Percentiles rank a stretch among this genome's conserved stretches.
Conservation (phyloP, 1,139 yeast species). For the Pichia sp. region DNA sequence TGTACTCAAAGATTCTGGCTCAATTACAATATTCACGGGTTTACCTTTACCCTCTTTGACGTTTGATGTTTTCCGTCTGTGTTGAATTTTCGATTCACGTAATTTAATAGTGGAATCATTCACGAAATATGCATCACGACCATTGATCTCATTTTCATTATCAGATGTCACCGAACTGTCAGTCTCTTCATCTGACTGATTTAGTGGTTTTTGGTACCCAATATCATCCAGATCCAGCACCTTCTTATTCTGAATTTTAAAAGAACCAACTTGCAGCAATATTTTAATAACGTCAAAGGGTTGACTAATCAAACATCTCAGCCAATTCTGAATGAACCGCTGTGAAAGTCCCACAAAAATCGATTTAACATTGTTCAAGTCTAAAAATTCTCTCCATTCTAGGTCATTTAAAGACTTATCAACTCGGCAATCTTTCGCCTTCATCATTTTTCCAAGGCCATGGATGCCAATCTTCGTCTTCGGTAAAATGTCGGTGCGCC, state of each 20-base stretch:
- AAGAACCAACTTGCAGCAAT: conserved; percentile 68
- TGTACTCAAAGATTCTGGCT: conserved; percentile 59
- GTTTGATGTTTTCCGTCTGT: conserved; percentile 9
- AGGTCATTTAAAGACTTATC: conserved; percentile 33
- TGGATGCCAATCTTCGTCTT: conserved; percentile 12
- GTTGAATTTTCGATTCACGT: conserved; percentile 3
- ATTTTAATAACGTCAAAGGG: conserved; percentile 84
- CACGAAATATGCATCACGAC: conserved; percentile 36
- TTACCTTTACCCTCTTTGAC: conserved; percentile 1
- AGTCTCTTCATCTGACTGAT: not conserved
- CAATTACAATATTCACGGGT: conserved; percentile 27
- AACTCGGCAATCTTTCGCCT: conserved; percentile 5
- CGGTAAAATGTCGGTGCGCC: not conserved
- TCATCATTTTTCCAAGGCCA: conserved; percentile 9
- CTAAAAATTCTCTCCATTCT: conserved; percentile 62
- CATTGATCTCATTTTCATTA: conserved; percentile 21
- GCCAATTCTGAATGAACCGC: conserved; percentile 61
- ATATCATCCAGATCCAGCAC: not conserved
- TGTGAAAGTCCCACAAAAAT: conserved; percentile 43
- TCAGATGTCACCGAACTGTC: conserved; percentile 10
- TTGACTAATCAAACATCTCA: conserved; percentile 62
- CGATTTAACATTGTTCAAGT: conserved; percentile 47
- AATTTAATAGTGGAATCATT: conserved; percentile 14
- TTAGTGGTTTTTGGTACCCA: not conserved
- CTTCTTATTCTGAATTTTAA: conserved; percentile 9